Conservation (phyloP, 2,329 filamentous ascomycete species). For the Ceratocystiopsis sp. region DNA sequence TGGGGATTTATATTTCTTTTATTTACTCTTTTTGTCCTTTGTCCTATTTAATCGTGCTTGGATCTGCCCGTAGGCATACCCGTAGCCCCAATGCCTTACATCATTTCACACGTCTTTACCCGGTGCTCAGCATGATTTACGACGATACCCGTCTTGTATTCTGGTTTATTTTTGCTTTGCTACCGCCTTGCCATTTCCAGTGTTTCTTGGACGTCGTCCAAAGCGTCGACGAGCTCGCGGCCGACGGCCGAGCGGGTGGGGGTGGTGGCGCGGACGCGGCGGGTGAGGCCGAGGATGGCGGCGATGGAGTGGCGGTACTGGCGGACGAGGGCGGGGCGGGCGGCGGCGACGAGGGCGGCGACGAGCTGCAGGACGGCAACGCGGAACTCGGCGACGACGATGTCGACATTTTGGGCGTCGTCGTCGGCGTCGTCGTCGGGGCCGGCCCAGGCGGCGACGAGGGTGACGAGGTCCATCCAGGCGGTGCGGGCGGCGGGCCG, state of each 20-base stretch:
- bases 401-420: slow-evolving; percentile 18
- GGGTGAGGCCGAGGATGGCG: slow-evolving; percentile 31
- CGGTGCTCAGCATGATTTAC: too few species aligned
- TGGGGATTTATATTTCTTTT: not conserved
- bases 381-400: slow-evolving; percentile 28
- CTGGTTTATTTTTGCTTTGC: too few species aligned
- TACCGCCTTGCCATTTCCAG: slow-evolving; percentile 18
- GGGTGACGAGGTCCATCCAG: slow-evolving; percentile 39
- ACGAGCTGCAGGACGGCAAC: slow-evolving; percentile 39
- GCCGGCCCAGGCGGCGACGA: slow-evolving; percentile 30
- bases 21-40: not conserved
- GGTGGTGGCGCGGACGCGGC: slow-evolving; percentile 19
- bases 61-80: too few species aligned
- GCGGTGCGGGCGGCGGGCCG: slow-evolving; percentile 25
- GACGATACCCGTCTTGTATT: too few species aligned
- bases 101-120: too few species aligned
- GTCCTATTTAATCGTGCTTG: not conserved
- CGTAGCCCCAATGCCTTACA: too few species aligned
- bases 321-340: slow-evolving; percentile 27
- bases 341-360: slow-evolving; percentile 30
- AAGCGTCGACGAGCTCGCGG: slow-evolving; percentile 18
- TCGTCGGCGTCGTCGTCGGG: slow-evolving; percentile 23
- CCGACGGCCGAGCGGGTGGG: slow-evolving; percentile 7
- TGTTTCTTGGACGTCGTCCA: slow-evolving; percentile 24
- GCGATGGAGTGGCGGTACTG: slow-evolving; percentile 33